These are phyloP conservation scores for Polyrhizophydium stewartii DNA, from an alignment of 371 early-diverging fungal species.

Conservation along the genomic window DNA sequence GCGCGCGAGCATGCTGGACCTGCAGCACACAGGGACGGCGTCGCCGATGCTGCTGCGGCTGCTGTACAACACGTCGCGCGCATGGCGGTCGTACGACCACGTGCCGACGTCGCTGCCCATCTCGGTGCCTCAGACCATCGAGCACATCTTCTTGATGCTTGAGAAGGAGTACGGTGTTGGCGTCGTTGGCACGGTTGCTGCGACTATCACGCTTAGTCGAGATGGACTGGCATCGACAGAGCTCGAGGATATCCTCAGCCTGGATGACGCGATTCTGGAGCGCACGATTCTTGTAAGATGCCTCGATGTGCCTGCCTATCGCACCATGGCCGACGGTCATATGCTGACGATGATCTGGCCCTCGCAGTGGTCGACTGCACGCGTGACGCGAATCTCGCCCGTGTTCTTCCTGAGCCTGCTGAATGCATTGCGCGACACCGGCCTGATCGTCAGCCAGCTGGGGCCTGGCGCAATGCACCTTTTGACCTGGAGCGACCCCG, in stretches of 20 bases:
- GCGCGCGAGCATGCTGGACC: background rate
- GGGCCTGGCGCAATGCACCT: background rate
- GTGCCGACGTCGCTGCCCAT: background rate
- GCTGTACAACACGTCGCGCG: background rate
- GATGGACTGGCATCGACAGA: background rate
- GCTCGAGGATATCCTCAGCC: background rate
- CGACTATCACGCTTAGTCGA: background rate
- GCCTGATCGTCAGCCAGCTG: background rate
- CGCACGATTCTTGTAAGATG: background rate
- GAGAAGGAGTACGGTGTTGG: background rate
- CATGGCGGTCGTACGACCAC: background rate
- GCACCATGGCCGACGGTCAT: no score
- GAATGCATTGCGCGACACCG: background rate
- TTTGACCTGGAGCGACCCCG: background rate
- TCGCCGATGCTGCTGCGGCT: background rate
- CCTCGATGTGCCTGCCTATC: no score
- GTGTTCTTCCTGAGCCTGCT: background rate
- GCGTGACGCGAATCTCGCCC: background rate
- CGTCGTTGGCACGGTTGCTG: background rate
- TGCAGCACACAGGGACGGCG: background rate
- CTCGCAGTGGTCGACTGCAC: background rate
- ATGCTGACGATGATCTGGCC: no score
- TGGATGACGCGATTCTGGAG: background rate
- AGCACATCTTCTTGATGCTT: background rate
- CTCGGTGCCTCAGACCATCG: background rate